These are phyloP conservation scores for Clarireedia sp. DNA, from an alignment of 2,329 filamentous ascomycete species.

Conservation along the genomic window DNA sequence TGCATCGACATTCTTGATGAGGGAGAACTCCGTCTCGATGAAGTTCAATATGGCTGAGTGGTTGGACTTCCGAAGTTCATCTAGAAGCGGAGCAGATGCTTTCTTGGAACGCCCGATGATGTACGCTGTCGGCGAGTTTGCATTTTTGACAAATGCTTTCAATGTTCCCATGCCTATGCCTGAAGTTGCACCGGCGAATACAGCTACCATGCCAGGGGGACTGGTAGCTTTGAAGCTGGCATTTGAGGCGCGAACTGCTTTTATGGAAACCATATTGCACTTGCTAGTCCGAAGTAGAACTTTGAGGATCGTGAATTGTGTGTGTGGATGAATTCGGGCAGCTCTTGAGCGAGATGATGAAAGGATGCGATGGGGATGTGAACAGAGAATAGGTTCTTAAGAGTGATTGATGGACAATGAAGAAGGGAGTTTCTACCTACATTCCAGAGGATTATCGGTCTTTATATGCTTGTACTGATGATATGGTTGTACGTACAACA, in stretches of 20 bases:
- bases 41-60: constrained; percentile 38
- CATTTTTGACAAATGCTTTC: constrained; percentile 36
- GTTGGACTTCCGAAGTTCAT: constrained; percentile 37
- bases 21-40: constrained; percentile 41
- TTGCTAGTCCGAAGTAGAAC: not conserved
- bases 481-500: too few species aligned
- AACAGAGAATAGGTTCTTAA: too few species aligned
- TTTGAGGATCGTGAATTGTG: not conserved
- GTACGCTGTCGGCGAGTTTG: constrained; percentile 40
- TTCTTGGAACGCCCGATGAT: constrained; percentile 41
- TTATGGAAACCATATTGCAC: constrained; percentile 27
- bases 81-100: constrained; percentile 28
- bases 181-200: constrained; percentile 47
- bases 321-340: too few species aligned
- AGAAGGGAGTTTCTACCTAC: too few species aligned
- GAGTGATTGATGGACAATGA: too few species aligned
- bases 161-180: constrained; percentile 46
- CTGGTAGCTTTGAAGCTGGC: constrained; percentile 25
- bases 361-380: too few species aligned
- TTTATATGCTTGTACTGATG: too few species aligned
- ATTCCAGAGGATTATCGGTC: too few species aligned
- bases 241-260: constrained; percentile 33
- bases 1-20: constrained; percentile 43
- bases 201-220: constrained; percentile 34
- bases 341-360: too few species aligned